phyloP scores from a whole-genome alignment of 1,284 basidiomycete species.

The Trametes sp. region DNA sequence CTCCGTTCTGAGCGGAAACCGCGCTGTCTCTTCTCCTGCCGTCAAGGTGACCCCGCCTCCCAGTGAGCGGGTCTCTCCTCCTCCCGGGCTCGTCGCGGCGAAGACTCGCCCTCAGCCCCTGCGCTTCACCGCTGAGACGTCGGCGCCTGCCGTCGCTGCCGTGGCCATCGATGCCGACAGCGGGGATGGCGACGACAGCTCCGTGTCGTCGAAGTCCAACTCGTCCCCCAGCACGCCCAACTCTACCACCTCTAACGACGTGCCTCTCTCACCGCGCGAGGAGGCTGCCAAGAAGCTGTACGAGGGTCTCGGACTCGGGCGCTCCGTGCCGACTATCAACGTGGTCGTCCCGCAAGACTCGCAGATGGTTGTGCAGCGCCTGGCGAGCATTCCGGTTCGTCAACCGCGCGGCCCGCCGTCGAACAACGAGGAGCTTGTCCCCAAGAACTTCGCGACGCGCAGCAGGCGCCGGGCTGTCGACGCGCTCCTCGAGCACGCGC shows the following conservation, averaged over 20 bases:
- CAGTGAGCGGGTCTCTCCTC: conserved; percentile 61
- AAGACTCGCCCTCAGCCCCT: conserved; percentile 75
- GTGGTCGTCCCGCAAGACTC: conserved; percentile 41
- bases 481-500: conserved; percentile 70
- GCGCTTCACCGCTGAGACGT: conserved; percentile 61
- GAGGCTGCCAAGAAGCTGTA: conserved; percentile 83
- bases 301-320: conserved; percentile 81
- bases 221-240: conserved; percentile 75
- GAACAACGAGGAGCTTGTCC: conserved; percentile 84
- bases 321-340: conserved; percentile 55
- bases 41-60: conserved; percentile 78
- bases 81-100: conserved; percentile 44
- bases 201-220: conserved; percentile 57
- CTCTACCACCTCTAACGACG: conserved; percentile 66
- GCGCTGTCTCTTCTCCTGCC: conserved; percentile 65
- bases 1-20: conserved; percentile 72
- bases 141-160: conserved; percentile 62
- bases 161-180: conserved; percentile 64
- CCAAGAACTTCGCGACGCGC: conserved; percentile 88
- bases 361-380: conserved; percentile 52
- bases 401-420: conserved; percentile 89
- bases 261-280: conserved; percentile 77
- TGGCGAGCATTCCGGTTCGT: conserved; percentile 74
- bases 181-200: conserved; percentile 61
- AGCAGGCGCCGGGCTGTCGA: conserved; percentile 83